These are phyloP conservation scores for Ceratocystis huliohia DNA, from an alignment of 2,329 filamentous ascomycete species.

Conservation along the genomic window DNA sequence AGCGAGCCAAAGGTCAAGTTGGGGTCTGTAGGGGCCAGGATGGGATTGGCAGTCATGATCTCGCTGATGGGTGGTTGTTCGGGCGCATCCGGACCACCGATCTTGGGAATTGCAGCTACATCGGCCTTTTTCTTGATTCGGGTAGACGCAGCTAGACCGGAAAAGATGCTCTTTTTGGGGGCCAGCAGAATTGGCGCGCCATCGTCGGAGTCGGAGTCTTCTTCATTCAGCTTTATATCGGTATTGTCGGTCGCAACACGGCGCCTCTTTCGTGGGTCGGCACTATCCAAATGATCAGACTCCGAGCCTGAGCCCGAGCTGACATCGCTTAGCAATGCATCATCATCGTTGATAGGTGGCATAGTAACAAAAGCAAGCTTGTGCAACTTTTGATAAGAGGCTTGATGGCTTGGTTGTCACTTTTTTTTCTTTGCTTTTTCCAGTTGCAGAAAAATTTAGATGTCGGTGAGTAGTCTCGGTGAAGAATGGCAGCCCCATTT, in stretches of 20 bases:
- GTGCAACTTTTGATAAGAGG: neutral
- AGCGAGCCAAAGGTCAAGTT: conserved; percentile 59
- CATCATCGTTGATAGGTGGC: conserved; percentile 16
- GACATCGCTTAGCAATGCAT: conserved; percentile 8
- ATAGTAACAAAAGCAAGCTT: conserved; percentile 3
- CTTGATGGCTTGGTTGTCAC: neutral
- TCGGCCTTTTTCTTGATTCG: conserved; percentile 35
- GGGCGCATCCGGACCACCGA: conserved; percentile 20
- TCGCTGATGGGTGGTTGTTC: conserved; percentile 16
- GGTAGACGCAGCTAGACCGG: conserved; percentile 40
- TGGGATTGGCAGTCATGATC: conserved; percentile 26
- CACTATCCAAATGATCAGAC: conserved; percentile 40
- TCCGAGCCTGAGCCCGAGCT: conserved; percentile 31
- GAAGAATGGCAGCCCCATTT: neutral
- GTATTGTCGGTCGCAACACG: conserved; percentile 21
- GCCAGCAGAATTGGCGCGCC: conserved; percentile 23
- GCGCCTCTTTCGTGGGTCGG: conserved; percentile 35
- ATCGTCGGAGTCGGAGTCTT: conserved; percentile 25
- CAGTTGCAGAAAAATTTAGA: neutral
- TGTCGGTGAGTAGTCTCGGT: conserved; percentile 7
- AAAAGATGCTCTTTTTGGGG: conserved; percentile 27
- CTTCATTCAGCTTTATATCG: conserved; percentile 27
- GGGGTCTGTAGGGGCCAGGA: conserved; percentile 41
- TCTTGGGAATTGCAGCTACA: conserved; percentile 21
- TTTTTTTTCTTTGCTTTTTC: neutral